A percentile compares a stretch with the other conserved stretches of the same genome.
Evolutionary conservation across 805 yeast species (phyloP).

Genomic region (Wickerhamomyces ciferrii): DNA sequence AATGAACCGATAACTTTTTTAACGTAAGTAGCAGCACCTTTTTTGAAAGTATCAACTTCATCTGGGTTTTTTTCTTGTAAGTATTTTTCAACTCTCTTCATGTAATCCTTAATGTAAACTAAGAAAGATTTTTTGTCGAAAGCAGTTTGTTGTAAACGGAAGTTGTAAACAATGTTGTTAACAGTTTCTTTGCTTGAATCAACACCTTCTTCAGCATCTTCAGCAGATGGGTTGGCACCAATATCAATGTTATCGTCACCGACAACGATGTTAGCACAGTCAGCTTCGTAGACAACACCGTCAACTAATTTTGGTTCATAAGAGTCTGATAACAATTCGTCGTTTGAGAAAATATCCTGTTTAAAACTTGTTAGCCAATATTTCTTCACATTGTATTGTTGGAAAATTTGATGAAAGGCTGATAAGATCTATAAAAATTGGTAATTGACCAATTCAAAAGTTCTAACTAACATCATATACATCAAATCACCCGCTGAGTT

Average conservation of each 20-base stretch:
- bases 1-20: conserved; percentile 93
- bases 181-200: conserved; percentile 88
- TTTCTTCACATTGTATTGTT: not conserved
- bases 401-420: not conserved
- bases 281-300: conserved; percentile 92
- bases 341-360: conserved; percentile 85
- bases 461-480: not conserved
- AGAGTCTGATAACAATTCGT: conserved; percentile 96
- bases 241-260: conserved; percentile 92
- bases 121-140: conserved; percentile 98
- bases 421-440: not conserved
- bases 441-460: not conserved
- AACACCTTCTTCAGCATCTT: conserved; percentile 73
- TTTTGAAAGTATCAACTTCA: conserved; percentile 81
- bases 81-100: conserved; percentile 91
- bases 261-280: conserved; percentile 89
- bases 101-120: conserved; percentile 97
- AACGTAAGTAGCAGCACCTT: conserved; percentile 95
- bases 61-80: conserved; percentile 90
- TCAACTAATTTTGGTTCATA: conserved; percentile 86
- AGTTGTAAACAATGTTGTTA: conserved; percentile 97
- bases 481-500: not conserved
- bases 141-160: conserved; percentile 93
- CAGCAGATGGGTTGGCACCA: conserved; percentile 99
- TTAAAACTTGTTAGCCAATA: conserved; percentile 24